phyloP scores from a whole-genome alignment of 768 basidiomycete genomes.

The Kwoniella dejecticola region DNA sequence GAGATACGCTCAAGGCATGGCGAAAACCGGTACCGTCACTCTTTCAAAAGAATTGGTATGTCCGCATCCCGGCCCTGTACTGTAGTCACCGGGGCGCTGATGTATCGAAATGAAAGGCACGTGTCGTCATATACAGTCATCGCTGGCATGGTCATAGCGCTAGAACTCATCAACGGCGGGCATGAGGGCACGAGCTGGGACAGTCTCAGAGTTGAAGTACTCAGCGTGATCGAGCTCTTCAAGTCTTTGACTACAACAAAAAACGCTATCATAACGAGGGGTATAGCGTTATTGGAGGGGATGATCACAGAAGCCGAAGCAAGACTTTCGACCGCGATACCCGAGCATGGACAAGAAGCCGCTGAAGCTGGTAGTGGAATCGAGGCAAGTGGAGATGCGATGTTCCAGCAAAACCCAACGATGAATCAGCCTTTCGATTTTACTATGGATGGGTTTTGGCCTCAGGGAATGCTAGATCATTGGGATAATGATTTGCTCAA shows the following conservation, averaged over 20 bases:
- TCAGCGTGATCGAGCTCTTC: constrained; percentile 13
- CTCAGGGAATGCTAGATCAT: constrained; percentile 1
- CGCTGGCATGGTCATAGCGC: constrained; percentile 21
- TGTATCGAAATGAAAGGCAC: too few species aligned
- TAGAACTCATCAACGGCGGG: constrained; percentile 19
- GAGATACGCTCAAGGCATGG: constrained; percentile 7
- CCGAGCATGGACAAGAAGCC: too few species aligned
- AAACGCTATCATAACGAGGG: constrained; percentile 22
- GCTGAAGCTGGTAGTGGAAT: not conserved
- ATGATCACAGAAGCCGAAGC: constrained; percentile 21
- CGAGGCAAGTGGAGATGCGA: too few species aligned
- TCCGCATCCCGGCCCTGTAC: not conserved
- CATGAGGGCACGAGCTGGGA: not conserved
- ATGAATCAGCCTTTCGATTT: not conserved
- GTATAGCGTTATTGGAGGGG: constrained; percentile 18
- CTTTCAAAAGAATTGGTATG: constrained; percentile 29
- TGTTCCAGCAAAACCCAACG: too few species aligned
- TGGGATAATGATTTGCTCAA: constrained; percentile 12
- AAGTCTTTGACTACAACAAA: constrained; percentile 1
- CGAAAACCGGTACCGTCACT: constrained; percentile 19
- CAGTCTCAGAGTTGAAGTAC: constrained; percentile 8
- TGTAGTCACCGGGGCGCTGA: too few species aligned
- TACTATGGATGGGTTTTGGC: not conserved
- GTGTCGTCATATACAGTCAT: constrained; percentile 25
- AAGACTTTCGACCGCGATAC: not conserved